These are phyloP conservation scores for Thecaphora thlaspeos DNA, from an alignment of 1,284 basidiomycete species.

Conservation along the genomic window DNA sequence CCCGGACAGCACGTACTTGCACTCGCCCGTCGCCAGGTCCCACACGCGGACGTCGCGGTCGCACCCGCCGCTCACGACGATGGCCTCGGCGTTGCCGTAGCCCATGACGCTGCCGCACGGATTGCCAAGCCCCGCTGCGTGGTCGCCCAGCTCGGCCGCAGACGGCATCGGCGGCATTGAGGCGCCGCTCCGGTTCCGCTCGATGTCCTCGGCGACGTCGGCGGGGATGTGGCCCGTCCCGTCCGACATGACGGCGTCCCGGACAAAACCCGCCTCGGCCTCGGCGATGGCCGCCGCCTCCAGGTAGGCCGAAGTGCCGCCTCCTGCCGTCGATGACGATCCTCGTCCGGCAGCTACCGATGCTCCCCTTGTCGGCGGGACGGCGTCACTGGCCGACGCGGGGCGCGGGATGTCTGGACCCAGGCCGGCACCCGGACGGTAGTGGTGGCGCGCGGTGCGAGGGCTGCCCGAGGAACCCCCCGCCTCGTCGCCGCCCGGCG, in stretches of 20 bases:
- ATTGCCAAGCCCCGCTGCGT: conserved; percentile 36
- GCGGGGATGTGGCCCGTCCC: conserved; percentile 31
- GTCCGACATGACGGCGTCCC: conserved; percentile 41
- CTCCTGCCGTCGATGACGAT: too few relatives aligned
- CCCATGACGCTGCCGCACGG: conserved; percentile 62
- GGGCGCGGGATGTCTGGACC: too few relatives aligned
- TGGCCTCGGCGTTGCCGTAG: conserved; percentile 68
- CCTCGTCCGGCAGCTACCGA: too few relatives aligned
- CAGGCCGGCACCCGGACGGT: too few relatives aligned
- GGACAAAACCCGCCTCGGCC: conserved; percentile 31
- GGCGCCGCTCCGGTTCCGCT: conserved; percentile 7
- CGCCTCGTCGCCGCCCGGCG: conserved; percentile 32
- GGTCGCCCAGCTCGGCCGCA: conserved; percentile 11
- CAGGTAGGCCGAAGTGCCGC: conserved; percentile 1
- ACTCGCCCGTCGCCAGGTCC: conserved; percentile 81
- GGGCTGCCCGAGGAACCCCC: conserved; percentile 6
- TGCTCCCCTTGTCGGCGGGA: too few relatives aligned
- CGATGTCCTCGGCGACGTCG: conserved; percentile 24
- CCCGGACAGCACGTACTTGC: conserved; percentile 75
- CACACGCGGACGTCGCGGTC: conserved; percentile 87
- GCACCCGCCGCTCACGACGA: conserved; percentile 88
- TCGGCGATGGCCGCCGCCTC: conserved; percentile 30
- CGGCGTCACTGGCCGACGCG: too few relatives aligned
- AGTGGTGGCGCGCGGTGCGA: too few relatives aligned
- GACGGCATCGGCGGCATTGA: conserved; percentile 1